These are phyloP conservation scores for Perkinsus marinus DNA, from an alignment of 169 alveolate genomes.

Conservation along the genomic window DNA sequence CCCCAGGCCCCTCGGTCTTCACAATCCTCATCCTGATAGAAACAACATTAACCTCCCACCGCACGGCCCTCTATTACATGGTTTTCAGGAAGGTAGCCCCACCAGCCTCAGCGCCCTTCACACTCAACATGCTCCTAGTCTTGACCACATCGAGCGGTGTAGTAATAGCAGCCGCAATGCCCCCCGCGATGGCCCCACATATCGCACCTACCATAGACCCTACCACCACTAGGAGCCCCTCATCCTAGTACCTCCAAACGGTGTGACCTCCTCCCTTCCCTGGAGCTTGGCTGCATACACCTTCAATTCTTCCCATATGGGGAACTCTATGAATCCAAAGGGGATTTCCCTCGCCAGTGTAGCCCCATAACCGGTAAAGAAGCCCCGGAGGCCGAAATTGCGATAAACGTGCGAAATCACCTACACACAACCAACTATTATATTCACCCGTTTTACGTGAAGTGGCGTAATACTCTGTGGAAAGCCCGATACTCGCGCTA, in stretches of 20 bases:
- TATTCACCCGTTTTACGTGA: too few relatives aligned
- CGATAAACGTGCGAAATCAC: conserved; percentile 13
- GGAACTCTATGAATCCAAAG: conserved; percentile 40
- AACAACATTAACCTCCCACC: background rate
- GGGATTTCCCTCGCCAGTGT: conserved; percentile 44
- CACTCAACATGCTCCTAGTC: conserved; percentile 24
- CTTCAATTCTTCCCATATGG: conserved; percentile 35
- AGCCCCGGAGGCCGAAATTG: conserved; percentile 18
- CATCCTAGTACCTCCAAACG: background rate
- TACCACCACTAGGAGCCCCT: background rate
- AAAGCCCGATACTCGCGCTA: too few relatives aligned
- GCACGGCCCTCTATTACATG: background rate
- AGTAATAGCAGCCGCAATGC: conserved; percentile 39
- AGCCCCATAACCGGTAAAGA: conserved; percentile 34
- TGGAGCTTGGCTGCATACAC: background rate
- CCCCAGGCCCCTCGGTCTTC: background rate
- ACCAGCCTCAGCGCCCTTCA: background rate
- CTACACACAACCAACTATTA: background rate
- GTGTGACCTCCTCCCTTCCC: conserved; percentile 1
- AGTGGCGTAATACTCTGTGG: too few relatives aligned
- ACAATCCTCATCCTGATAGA: background rate
- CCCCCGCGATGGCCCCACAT: conserved; percentile 43
- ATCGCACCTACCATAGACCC: conserved; percentile 1
- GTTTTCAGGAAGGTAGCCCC: background rate
- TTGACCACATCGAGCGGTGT: conserved; percentile 50